These are phyloP conservation scores for Pseudogymnoascus sp. DNA, from an alignment of 2,329 filamentous ascomycete species.

Conservation along the genomic window DNA sequence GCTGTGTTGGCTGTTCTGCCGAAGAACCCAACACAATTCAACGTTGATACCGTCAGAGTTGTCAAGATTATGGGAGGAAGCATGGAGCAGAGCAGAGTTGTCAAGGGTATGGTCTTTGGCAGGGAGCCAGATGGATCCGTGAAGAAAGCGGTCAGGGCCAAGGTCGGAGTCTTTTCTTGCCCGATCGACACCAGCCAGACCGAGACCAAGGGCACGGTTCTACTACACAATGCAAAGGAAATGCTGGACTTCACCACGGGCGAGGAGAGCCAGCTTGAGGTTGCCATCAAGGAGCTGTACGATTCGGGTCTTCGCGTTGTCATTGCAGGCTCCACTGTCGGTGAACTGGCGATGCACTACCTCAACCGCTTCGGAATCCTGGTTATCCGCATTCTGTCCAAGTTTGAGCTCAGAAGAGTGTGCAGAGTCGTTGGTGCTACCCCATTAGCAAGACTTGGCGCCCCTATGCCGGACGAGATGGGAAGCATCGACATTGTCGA, in stretches of 20 bases:
- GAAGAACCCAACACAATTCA: constrained; percentile 94
- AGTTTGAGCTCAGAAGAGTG: constrained; percentile 90
- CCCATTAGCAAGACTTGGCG: constrained; percentile 88
- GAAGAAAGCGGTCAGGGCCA: constrained; percentile 88
- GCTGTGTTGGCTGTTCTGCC: constrained; percentile 80
- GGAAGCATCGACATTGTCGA: constrained; percentile 90
- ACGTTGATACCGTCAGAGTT: constrained; percentile 96
- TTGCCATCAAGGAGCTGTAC: constrained; percentile 87
- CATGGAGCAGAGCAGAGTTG: constrained; percentile 86
- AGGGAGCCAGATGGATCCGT: constrained; percentile 87
- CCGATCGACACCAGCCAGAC: constrained; percentile 93
- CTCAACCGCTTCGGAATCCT: constrained; percentile 96
- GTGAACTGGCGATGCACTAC: constrained; percentile 94
- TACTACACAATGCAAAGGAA: constrained; percentile 95
- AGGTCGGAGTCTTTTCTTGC: constrained; percentile 95
- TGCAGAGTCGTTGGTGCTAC: constrained; percentile 96
- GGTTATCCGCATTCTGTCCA: constrained; percentile 93
- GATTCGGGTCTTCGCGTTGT: constrained; percentile 90
- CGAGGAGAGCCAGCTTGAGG: constrained; percentile 87
- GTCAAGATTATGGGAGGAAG: constrained; percentile 99
- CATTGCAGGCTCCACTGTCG: constrained; percentile 86
- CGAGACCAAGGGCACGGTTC: constrained; percentile 96
- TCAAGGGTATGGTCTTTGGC: constrained; percentile 97
- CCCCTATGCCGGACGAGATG: constrained; percentile 99
- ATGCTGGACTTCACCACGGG: constrained; percentile 98